Evolutionary conservation across 2,329 filamentous ascomycete genomes (phyloP), one percentile per base, ranked within the genome.

Genomic region (Ustulina deusta): DNA sequence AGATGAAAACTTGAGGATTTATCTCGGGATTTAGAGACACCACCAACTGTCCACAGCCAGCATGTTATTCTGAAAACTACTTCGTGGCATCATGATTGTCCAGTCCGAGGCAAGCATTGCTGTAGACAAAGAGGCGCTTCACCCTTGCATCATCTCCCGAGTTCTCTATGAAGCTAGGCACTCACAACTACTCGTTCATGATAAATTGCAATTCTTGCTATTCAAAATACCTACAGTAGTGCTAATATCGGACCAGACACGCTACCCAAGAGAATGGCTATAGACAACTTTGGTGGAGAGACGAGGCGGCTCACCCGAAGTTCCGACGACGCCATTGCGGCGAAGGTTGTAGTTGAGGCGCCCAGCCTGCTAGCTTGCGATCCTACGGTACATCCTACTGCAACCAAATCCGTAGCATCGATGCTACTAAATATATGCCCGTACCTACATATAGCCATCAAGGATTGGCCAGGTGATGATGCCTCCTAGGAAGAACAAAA

Each of bases 391-490:
- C 40, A 46, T 25, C 40, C 60, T 27, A 38, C 27, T 61, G 51
- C 17, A 36, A 49, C 55, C 65, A 51, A 20, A 55, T 55, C 36
- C n/a, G 58, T 58, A 51, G 17, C 51, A 65, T 49, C 29, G 34
- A 54, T 32, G 36, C 29, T 61, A 51, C 61, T 68, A 68, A 61
- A 61, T 54, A 68, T 68, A 68, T 15, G 34, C 44, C 55, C 42
- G 11, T 51, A 57, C 61, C 54, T 59, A 67, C 38, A 55, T 34
- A 22, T 48, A 6, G n/a, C 9, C 36, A 10, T 11, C 34, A 22
- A 49, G 46, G 22, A 54, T 49, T 40, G 27, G 25, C 44, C 17
- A 22, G 57, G 42, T 44, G 36, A 58, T 40, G 6, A 22, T 34
- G 49, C 13, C 46, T 44, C 32, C 29, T 6, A 7, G 13, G 25